Conservation (phyloP, 1,284 basidiomycete species). For the Marasmius tenuissimus region DNA sequence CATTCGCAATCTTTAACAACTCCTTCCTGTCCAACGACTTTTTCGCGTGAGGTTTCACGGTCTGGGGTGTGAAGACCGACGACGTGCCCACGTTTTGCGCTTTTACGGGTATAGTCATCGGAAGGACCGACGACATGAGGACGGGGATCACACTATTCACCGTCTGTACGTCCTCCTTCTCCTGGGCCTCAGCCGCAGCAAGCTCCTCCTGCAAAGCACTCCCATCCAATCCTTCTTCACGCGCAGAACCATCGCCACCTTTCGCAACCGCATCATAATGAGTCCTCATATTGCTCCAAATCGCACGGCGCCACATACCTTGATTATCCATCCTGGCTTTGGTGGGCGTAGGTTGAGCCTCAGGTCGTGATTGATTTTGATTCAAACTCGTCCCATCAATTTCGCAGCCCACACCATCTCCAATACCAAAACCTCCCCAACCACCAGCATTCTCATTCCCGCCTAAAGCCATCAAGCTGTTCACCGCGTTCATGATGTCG, state of each 20-base stretch:
- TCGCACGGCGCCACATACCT: conserved; percentile 38
- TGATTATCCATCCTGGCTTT: conserved; percentile 15
- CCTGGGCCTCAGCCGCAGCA: conserved; percentile 19
- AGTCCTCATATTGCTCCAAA: conserved; percentile 27
- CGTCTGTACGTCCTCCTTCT: conserved; percentile 16
- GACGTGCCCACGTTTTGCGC: neutral
- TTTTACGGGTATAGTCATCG: conserved; percentile 3
- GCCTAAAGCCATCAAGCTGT: neutral
- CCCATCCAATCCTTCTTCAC: conserved; percentile 3
- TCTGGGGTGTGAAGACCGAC: conserved; percentile 7
- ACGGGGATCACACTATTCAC: conserved; percentile 3
- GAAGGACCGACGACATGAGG: conserved; percentile 1
- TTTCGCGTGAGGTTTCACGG: conserved; percentile 1
- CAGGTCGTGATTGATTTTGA: no score
- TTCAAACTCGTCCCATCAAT: no score
- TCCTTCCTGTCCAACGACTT: conserved; percentile 32
- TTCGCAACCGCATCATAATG: conserved; percentile 17
- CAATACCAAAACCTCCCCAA: neutral
- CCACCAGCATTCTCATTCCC: neutral
- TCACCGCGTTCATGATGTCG: neutral
- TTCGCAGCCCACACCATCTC: neutral
- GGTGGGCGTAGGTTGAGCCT: neutral
- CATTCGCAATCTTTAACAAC: conserved; percentile 50
- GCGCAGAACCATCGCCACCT: conserved; percentile 7
- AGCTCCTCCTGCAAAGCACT: neutral